Conservation (phyloP, 768 basidiomycete species). For the Lyophyllum semitale region DNA sequence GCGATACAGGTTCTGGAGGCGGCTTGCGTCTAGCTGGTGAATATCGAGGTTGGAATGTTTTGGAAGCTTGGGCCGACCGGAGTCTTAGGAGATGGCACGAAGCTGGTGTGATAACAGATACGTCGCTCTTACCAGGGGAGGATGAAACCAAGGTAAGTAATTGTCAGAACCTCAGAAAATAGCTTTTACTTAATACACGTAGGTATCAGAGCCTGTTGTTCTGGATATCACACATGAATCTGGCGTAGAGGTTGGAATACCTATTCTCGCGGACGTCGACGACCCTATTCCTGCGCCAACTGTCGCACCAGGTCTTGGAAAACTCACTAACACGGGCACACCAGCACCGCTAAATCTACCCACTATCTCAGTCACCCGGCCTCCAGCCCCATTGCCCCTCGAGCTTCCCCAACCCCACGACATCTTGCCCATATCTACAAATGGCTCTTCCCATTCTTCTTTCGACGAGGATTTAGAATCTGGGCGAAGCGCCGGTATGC, state of each 20-base stretch:
- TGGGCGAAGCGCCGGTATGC: constrained; percentile 43
- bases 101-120: constrained; percentile 66
- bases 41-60: constrained; percentile 89
- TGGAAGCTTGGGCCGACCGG: constrained; percentile 92
- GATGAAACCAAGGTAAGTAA: constrained; percentile 53
- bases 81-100: constrained; percentile 88
- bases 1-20: constrained; percentile 67
- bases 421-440: constrained; percentile 49
- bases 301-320: constrained; percentile 17
- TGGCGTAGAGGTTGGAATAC: constrained; percentile 62
- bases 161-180: not conserved
- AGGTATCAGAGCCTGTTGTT: constrained; percentile 48
- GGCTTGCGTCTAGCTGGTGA: constrained; percentile 80
- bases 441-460: constrained; percentile 45
- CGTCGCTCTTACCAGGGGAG: constrained; percentile 36
- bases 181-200: constrained; percentile 1
- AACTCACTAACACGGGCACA: constrained; percentile 15
- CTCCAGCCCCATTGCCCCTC: constrained; percentile 71
- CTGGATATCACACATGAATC: constrained; percentile 38
- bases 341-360: constrained; percentile 39
- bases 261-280: constrained; percentile 50
- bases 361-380: constrained; percentile 64
- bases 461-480: constrained; percentile 52
- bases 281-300: constrained; percentile 37
- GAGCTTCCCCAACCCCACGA: constrained; percentile 66